phyloP scores from a whole-genome alignment of 345 rosid genomes.

The Arabis alpina region DNA sequence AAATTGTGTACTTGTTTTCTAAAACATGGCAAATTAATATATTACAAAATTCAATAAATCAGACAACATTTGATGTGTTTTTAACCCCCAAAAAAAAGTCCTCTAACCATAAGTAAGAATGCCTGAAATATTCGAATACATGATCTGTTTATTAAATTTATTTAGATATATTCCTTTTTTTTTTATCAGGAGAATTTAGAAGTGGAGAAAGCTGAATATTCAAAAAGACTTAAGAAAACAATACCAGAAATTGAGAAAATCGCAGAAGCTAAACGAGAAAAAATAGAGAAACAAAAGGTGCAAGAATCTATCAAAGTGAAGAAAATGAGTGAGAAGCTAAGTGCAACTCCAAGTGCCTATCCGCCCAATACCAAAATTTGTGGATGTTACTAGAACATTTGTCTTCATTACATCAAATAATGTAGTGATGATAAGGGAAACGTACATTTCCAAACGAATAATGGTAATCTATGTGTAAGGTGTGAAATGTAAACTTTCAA shows the following conservation, averaged over 20 bases:
- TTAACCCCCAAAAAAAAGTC: too few species aligned
- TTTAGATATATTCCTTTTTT: too few species aligned
- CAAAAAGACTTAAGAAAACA: conserved; percentile 61
- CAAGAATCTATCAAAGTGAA: conserved; percentile 52
- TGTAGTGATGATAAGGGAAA: neutral
- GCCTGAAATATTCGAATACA: too few species aligned
- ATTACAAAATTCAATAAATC: neutral
- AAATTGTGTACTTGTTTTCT: too few species aligned
- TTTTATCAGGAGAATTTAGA: conserved; percentile 60
- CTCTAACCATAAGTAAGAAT: too few species aligned
- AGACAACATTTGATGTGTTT: neutral
- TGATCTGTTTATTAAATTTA: too few species aligned
- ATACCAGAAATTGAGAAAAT: conserved; percentile 58
- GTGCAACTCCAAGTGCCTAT: conserved; percentile 42
- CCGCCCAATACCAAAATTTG: conserved; percentile 36
- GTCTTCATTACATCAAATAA: neutral
- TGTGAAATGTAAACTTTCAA: neutral
- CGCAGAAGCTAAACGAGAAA: conserved; percentile 72
- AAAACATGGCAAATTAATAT: too few species aligned
- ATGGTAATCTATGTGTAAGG: neutral
- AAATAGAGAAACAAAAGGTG: conserved; percentile 52
- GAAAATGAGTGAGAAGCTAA: conserved; percentile 56
- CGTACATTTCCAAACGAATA: neutral
- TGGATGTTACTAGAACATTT: conserved; percentile 29
- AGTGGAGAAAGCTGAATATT: conserved; percentile 61